A percentile compares a stretch with the other conserved stretches of the same genome.
Conservation (phyloP, 495 filamentous ascomycete genomes). For the Podospora conica region DNA sequence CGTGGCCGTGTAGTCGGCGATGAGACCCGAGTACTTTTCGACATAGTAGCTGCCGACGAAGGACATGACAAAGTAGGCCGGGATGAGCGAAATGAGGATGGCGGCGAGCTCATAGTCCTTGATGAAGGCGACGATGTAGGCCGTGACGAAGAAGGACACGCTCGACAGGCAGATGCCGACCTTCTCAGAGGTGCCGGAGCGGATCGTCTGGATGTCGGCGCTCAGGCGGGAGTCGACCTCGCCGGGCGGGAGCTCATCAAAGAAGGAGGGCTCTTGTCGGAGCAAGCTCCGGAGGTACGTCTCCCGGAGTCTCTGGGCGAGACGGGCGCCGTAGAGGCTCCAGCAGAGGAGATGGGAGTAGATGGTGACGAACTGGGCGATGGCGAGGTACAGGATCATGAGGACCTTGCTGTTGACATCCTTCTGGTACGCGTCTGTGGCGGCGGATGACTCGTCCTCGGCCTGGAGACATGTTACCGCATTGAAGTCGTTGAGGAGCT, state of each 20-base stretch:
- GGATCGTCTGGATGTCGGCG: constrained; percentile 55
- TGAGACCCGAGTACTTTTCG: constrained; percentile 50
- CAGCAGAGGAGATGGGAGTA: constrained; percentile 53
- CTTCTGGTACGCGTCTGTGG: constrained; percentile 18
- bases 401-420: constrained; percentile 53
- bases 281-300: constrained; percentile 52
- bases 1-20: constrained; percentile 42
- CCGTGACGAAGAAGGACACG: constrained; percentile 55
- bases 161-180: constrained; percentile 55
- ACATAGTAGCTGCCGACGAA: constrained; percentile 55
- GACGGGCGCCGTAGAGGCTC: constrained; percentile 54
- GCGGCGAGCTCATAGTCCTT: constrained; percentile 47
- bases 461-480: constrained; percentile 44
- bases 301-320: constrained; percentile 56
- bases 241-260: constrained; percentile 50
- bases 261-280: constrained; percentile 56
- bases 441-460: constrained; percentile 9
- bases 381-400: constrained; percentile 55
- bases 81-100: constrained; percentile 54
- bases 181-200: constrained; percentile 60
- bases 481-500: constrained; percentile 63
- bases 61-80: constrained; percentile 60
- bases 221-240: constrained; percentile 59
- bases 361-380: constrained; percentile 56
- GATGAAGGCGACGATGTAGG: constrained; percentile 60